A percentile compares a stretch with the other conserved stretches of the same genome.
Evolutionary conservation across 768 basidiomycete species (phyloP).

Genomic region (Rhizopogon sp.): DNA sequence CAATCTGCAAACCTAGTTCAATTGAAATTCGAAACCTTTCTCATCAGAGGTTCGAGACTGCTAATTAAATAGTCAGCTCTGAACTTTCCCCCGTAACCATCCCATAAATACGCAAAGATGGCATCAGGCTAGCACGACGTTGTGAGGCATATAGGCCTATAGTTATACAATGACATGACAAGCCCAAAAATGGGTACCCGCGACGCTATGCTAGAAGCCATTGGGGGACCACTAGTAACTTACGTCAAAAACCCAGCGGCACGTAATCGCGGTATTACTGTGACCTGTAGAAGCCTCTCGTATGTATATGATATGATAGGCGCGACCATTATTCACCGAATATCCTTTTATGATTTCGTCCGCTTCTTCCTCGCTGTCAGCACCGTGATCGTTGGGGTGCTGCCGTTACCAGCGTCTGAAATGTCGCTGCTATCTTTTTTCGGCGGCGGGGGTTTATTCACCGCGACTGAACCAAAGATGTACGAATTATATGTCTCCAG

Average conservation of each 20-base stretch:
- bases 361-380: conserved; percentile 56
- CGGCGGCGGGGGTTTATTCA: conserved; percentile 41
- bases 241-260: not conserved
- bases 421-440: conserved; percentile 14
- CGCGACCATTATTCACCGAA: conserved; percentile 4
- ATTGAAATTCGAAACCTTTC: not conserved
- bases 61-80: not conserved
- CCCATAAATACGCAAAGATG: not conserved
- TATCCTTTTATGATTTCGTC: conserved; percentile 15
- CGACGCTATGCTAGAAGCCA: not conserved
- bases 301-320: not conserved
- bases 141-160: too few species aligned
- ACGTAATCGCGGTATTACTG: conserved; percentile 14
- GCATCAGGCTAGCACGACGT: not conserved
- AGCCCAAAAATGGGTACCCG: not conserved
- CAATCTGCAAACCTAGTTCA: not conserved
- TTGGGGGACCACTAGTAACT: not conserved
- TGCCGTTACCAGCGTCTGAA: conserved; percentile 10
- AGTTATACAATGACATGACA: not conserved
- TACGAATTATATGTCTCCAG: conserved; percentile 54
- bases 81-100: not conserved
- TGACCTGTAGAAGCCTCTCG: conserved; percentile 2
- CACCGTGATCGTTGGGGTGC: conserved; percentile 41
- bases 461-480: conserved; percentile 54
- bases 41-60: not conserved